Conservation (phyloP, 768 basidiomycete species). For the Artomyces pyxidatus region DNA sequence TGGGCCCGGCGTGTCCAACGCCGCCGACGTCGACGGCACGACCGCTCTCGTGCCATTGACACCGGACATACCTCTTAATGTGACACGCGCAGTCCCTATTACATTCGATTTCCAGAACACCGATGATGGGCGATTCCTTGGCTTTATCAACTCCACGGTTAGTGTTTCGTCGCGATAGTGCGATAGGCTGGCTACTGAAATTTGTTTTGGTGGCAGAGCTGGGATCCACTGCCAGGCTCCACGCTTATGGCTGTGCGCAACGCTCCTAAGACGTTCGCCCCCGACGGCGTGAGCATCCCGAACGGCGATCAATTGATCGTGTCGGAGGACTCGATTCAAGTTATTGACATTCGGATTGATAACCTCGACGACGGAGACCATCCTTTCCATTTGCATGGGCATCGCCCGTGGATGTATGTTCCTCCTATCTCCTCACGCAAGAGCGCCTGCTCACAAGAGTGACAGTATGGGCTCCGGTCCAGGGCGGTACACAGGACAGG, state of each 20-base stretch:
- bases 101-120: conserved; percentile 7
- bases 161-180: neutral
- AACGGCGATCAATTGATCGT: conserved; percentile 3
- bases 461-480: conserved; percentile 9
- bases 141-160: conserved; percentile 9
- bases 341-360: conserved; percentile 7
- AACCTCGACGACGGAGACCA: conserved; percentile 14
- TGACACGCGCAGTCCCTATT: conserved; percentile 2
- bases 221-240: conserved; percentile 6
- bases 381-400: conserved; percentile 12
- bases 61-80: neutral
- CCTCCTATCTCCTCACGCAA: neutral
- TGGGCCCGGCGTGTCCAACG: conserved; percentile 2
- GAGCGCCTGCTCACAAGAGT: neutral
- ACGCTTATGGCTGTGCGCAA: conserved; percentile 9
- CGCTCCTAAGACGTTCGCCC: neutral
- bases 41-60: conserved; percentile 4
- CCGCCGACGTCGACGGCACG: conserved; percentile 2
- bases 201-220: conserved; percentile 6
- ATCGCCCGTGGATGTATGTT: conserved; percentile 11
- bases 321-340: conserved; percentile 12
- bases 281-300: neutral
- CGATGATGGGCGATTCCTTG: conserved; percentile 5
- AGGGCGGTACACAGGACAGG: conserved; percentile 9
- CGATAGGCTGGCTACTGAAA: no score